A percentile compares a stretch with the other conserved stretches of the same genome.
phyloP scores from a whole-genome alignment of 805 yeast species.

The Wickerhamomyces ciferrii region DNA sequence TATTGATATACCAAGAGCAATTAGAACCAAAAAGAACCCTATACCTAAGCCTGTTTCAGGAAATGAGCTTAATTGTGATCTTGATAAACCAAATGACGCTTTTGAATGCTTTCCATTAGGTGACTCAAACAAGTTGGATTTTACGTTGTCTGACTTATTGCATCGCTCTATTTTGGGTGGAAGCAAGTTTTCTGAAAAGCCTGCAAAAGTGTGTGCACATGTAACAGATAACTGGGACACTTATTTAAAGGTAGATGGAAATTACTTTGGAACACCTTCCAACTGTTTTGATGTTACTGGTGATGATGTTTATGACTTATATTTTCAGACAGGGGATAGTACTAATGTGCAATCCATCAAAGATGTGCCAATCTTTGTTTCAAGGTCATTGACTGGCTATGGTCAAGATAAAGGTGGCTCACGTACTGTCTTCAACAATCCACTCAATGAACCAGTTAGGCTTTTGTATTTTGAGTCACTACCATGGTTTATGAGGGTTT shows the following conservation, averaged over 20 bases:
- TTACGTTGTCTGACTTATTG: slow-evolving; percentile 59
- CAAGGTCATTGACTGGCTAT: slow-evolving; percentile 86
- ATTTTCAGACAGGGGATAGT: slow-evolving; percentile 38
- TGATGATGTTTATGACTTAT: slow-evolving; percentile 22
- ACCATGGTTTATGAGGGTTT: slow-evolving; percentile 91
- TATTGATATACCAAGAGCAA: slow-evolving; percentile 60
- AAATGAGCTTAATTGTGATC: slow-evolving; percentile 69
- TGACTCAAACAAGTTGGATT: slow-evolving; percentile 39
- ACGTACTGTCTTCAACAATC: slow-evolving; percentile 73
- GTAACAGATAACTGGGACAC: slow-evolving; percentile 44
- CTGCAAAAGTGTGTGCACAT: slow-evolving; percentile 40
- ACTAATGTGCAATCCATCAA: slow-evolving; percentile 31
- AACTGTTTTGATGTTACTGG: slow-evolving; percentile 32
- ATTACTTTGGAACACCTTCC: slow-evolving; percentile 24
- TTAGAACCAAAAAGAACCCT: slow-evolving; percentile 58
- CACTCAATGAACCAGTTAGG: slow-evolving; percentile 39
- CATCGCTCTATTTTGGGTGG: slow-evolving; percentile 65
- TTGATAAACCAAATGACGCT: slow-evolving; percentile 46
- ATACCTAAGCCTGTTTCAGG: slow-evolving; percentile 80
- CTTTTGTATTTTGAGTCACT: slow-evolving; percentile 72
- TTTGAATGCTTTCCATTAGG: slow-evolving; percentile 79
- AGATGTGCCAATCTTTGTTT: slow-evolving; percentile 62
- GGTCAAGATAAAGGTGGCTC: slow-evolving; percentile 91
- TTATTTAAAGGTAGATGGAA: slow-evolving; percentile 23
- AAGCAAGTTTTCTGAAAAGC: slow-evolving; percentile 45